These are phyloP conservation scores for Periglandula ipomoeae DNA, from an alignment of 2,329 filamentous ascomycete species.

Conservation along the genomic window DNA sequence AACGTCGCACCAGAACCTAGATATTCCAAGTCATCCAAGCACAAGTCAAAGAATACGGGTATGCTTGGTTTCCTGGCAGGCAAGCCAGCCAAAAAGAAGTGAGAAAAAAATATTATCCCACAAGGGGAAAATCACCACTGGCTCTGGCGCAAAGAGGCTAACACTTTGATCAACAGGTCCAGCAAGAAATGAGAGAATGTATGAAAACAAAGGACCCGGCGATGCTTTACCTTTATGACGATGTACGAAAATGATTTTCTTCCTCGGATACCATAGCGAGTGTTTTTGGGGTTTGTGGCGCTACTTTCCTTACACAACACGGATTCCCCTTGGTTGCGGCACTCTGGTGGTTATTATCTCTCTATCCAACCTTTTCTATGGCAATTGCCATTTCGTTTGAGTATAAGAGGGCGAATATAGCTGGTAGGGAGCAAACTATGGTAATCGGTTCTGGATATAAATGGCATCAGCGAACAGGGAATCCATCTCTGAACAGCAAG, in stretches of 20 bases:
- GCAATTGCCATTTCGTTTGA: neutral
- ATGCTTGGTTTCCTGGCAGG: constrained; percentile 14
- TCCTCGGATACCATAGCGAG: constrained; percentile 11
- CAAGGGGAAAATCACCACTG: neutral
- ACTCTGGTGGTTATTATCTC: neutral
- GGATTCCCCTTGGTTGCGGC: constrained; percentile 1
- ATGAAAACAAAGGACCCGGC: neutral
- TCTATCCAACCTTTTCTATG: constrained; percentile 3
- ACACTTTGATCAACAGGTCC: constrained; percentile 5
- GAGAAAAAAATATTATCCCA: constrained; percentile 4
- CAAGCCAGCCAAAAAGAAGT: constrained; percentile 16
- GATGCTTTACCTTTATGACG: constrained; percentile 2
- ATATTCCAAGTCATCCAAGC: constrained; percentile 9
- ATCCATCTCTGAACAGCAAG: neutral
- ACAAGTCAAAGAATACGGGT: constrained; percentile 10
- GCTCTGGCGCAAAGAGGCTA: neutral
- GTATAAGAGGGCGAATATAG: constrained; percentile 2
- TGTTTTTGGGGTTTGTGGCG: constrained; percentile 4
- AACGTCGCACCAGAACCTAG: constrained; percentile 9
- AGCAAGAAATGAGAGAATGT: constrained; percentile 11
- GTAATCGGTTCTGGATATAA: neutral
- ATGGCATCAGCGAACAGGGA: neutral
- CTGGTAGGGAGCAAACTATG: neutral
- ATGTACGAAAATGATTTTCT: constrained; percentile 8
- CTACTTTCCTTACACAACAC: neutral